Evolutionary conservation across 352 stramenopile species (phyloP), one percentile per base, ranked within the genome.

Genomic region (Phytophthora uliginosa): DNA sequence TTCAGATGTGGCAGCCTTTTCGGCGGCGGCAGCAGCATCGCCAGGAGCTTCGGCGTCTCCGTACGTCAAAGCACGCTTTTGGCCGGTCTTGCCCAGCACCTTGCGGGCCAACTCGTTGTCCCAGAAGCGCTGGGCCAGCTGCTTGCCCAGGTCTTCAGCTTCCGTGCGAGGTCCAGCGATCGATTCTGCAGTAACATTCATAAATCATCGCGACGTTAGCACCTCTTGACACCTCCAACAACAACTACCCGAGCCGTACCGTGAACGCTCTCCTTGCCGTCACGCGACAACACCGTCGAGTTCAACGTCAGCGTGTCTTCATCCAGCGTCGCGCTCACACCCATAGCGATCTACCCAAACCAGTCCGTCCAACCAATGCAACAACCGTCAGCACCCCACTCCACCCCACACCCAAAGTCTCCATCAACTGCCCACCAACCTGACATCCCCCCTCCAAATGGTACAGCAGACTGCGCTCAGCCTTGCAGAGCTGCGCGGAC

Each of bases 371-470:
- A 71, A 12, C 15, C 45, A 52, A 4, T 38, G 63, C 26, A 28
- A 47, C 13, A 7, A 62, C 24, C 4, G 40, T 72, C 45, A 80
- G 52, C 17, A 65, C 63, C 36, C n/a, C 10, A 51, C 2, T 24
- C 5, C 17, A 3, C n/a, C 24, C 57, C 47, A 12, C 15, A 63
- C 12, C 20, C 22, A n/a, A 50, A 45, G 2, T 18, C 28, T 45
- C 4, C 12, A 53, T 22, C 4, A 40, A 48, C 7, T 40, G 17
- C 9, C 65, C 1, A 65, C 64, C 13, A 53, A 95, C 84, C 81
- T 97, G 91, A 64, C 91, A 97, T 59, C 91, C 91, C 26, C 91
- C 90, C 79, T 97, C 86, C 9, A 97, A 75, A 56, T 87, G 75
- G 57, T 90, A 92, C 31, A 97, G 69, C 74, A 97, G 63, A 71